phyloP scores from a whole-genome alignment of 768 basidiomycete genomes.

The Fomitopsis pulvina region DNA sequence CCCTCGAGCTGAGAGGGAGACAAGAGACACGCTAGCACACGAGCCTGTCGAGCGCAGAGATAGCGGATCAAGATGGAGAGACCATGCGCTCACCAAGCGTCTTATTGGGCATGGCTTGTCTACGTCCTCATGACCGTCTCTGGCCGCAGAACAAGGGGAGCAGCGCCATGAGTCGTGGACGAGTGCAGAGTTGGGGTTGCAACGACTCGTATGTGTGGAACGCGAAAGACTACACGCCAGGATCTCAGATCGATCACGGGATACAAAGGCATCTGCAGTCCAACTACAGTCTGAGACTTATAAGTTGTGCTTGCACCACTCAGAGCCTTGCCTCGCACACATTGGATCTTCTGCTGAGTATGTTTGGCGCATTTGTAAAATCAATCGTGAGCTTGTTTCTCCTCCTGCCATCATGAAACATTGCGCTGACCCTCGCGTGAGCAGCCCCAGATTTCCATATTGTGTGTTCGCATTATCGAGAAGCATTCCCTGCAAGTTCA shows the following conservation, averaged over 20 bases:
- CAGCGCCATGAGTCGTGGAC: background rate
- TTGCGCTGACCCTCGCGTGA: background rate
- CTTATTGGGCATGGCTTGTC: background rate
- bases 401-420: background rate
- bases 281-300: background rate
- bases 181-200: too few relatives aligned
- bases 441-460: slow-evolving; percentile 59
- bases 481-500: background rate
- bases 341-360: background rate
- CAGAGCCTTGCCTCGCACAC: too few relatives aligned
- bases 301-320: background rate
- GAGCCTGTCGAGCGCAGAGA: background rate
- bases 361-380: slow-evolving; percentile 15
- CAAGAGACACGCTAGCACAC: background rate
- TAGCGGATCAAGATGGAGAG: slow-evolving; percentile 1
- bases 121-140: background rate
- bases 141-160: background rate
- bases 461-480: slow-evolving; percentile 36
- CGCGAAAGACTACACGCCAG: too few relatives aligned
- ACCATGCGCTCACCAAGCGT: background rate
- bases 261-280: too few relatives aligned
- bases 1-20: background rate
- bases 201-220: too few relatives aligned
- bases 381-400: slow-evolving; percentile 11
- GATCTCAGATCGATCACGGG: too few relatives aligned